A percentile compares a stretch with the other conserved stretches of the same genome.
Conservation (phyloP, 2,329 filamentous ascomycete genomes). For the Didymella pomorum region DNA sequence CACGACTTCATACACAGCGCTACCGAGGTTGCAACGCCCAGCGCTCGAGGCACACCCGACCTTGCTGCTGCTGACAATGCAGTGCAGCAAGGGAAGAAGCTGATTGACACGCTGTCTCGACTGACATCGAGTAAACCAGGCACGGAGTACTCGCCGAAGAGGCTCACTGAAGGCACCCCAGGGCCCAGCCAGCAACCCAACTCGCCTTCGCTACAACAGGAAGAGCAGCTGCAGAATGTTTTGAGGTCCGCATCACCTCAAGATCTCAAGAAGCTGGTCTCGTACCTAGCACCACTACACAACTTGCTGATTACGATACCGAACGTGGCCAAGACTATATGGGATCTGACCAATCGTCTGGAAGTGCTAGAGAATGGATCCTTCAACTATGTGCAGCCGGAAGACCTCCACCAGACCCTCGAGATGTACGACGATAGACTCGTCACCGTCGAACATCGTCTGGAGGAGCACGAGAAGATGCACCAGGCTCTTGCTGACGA, state of each 20-base stretch:
- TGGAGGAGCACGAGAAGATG: conserved; percentile 52
- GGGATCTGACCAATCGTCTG: conserved; percentile 70
- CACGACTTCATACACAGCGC: conserved; percentile 56
- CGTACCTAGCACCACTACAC: conserved; percentile 48
- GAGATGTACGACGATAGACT: conserved; percentile 73
- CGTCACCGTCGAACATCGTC: conserved; percentile 70
- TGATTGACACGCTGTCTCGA: conserved; percentile 42
- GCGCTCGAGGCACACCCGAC: conserved; percentile 53
- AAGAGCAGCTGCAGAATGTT: conserved; percentile 45
- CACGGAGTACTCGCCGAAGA: conserved; percentile 23
- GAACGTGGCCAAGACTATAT: conserved; percentile 58
- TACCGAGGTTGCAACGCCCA: conserved; percentile 59
- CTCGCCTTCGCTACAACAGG: conserved; percentile 32
- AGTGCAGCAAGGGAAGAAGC: conserved; percentile 46
- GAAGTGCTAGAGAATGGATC: conserved; percentile 75
- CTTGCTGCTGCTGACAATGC: conserved; percentile 45
- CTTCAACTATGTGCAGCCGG: conserved; percentile 70
- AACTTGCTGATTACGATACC: conserved; percentile 51
- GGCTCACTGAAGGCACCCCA: conserved; percentile 29
- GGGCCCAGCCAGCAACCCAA: conserved; percentile 33
- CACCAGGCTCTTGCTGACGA: conserved; percentile 44
- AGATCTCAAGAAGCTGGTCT: conserved; percentile 45
- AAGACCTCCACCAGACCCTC: conserved; percentile 73
- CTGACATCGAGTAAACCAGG: conserved; percentile 37
- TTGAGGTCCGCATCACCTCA: conserved; percentile 44